Base-by-base conservation (phyloP, 129 eudicot genomes). In the Escallonia rubra region DNA sequence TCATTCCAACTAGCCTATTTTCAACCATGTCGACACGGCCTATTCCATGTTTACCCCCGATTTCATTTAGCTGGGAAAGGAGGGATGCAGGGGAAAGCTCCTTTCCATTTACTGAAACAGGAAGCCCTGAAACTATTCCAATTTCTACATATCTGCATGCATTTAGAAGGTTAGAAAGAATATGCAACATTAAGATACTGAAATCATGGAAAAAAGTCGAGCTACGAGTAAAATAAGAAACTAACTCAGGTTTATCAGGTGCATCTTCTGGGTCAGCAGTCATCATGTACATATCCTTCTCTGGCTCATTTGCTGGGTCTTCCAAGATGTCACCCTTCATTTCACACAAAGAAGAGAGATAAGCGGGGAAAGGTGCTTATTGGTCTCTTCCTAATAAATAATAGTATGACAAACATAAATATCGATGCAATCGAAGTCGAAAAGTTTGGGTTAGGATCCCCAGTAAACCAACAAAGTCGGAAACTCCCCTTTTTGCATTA, bases 241-340 rank as follows among this genome's bases (percentile, higher is more conserved):
- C 86, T 83, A 45, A 93, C 98, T 93, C 92, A 3, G 98, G 96
- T 70, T 85, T 60, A 78, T 93, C 59, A 8, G 98, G 98, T 3
- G 96, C 98, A 64, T 84, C 92, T 81, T 84, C 90, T 9, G 98
- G 98, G 78, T 84, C 88, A 69, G 82, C 89, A 14, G 79, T 70
- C 98, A 93, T 89, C 98, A 93, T 88, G 72, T 80, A 93, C 98
- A 93, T 93, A 45, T 93, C 98, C 85, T 93, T 86, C 76, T 80
- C 84, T 14, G 96, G 98, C 85, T 86, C 99, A 49, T 89, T 89
- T 48, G 91, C 89, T 54, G 99, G 99, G 77, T 93, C 99, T 76
- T 93, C 99, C 85, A 93, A 64, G 54, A 93, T 93, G 67, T 93
- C 99, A 23, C 99, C 99, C 99, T 93, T 66, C 51, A 61, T 40